Evolutionary conservation across 2,329 filamentous ascomycete species (phyloP), one percentile per base, ranked within the genome.

Genomic region (Beauveria varroae): DNA sequence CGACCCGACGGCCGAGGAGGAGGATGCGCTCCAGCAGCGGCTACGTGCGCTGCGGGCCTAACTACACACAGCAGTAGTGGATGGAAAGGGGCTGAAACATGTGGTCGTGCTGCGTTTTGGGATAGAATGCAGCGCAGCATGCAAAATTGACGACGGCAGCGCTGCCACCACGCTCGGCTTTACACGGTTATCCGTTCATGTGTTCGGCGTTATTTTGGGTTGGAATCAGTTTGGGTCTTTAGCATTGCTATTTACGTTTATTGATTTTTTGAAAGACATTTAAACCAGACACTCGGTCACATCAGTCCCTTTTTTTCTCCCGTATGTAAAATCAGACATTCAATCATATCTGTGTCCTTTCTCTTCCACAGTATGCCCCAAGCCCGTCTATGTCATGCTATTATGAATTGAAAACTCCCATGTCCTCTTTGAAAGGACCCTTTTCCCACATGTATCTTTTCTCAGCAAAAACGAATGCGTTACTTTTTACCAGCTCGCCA

Each of bases 1-100:
- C 62, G 88, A 89, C 64, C 88, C 88, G 2, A 89, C 87, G 2
- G 85, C 90, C 63, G 88, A 92, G 71, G 86, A 91, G 72, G 90
- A 93, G 73, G 89, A 93, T 70, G 87, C 86, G 30, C 78, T 93
- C 66, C 82, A 85, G 74, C 81, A 86, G 76, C 74, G 83, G 55
- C 72, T 86, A 67, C 75, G 83, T 61, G 82, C 82, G 18, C 71
- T 86, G 65, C 72, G 83, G 50, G 82, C 83, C 49, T 84, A 73
- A 65, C 2, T 1, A 8, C 5, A 28, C n/a, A 30, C 24, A 37
- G 34, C 34, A 37, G 34, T 12, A 37, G 34, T 37, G 12, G 34
- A 37, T 37, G 34, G 5, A 14, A 43, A 20, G 41, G 6, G 41
- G 41, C 16, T 10, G 2, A 20, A 22, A 24, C 1, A 46, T 40